Conservation (phyloP, 2,329 filamentous ascomycete genomes). For the Trichophyton verrucosum region DNA sequence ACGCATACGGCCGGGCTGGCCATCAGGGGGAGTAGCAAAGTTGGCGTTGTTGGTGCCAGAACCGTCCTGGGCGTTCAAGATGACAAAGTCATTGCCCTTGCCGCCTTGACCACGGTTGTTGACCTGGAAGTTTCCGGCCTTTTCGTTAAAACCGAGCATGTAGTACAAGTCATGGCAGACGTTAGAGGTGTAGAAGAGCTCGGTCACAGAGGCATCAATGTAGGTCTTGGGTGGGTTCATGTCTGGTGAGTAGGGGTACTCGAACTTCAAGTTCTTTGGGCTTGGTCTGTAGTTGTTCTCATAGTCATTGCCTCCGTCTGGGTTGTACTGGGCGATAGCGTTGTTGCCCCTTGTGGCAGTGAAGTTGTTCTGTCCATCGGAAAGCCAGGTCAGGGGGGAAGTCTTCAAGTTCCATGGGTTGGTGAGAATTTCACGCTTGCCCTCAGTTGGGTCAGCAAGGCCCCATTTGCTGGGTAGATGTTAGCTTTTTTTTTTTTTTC, state of each 20-base stretch:
- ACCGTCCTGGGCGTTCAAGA: conserved; percentile 11
- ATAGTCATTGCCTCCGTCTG: conserved; percentile 9
- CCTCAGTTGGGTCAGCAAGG: conserved; percentile 10
- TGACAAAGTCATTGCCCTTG: conserved; percentile 9
- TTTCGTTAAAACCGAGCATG: conserved; percentile 11
- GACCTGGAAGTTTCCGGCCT: conserved; percentile 10
- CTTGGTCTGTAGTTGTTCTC: conserved; percentile 13
- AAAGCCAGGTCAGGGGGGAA: conserved; percentile 9
- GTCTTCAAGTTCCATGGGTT: conserved; percentile 8
- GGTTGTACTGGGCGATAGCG: conserved; percentile 11
- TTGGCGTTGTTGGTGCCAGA: conserved; percentile 12
- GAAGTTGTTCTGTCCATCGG: conserved; percentile 7
- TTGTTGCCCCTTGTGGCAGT: conserved; percentile 11
- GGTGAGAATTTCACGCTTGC: conserved; percentile 4
- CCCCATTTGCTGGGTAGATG: conserved; percentile 5
- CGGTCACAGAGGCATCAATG: conserved; percentile 10
- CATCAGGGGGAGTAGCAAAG: conserved; percentile 13
- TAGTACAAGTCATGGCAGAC: conserved; percentile 10
- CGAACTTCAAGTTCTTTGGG: conserved; percentile 6
- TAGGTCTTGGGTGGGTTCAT: conserved; percentile 8
- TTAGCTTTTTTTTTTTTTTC: background rate
- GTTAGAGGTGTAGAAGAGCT: conserved; percentile 12
- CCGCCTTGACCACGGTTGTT: conserved; percentile 10
- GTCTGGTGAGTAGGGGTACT: conserved; percentile 9
- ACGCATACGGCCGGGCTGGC: conserved; percentile 11